Evolutionary conservation across 371 early-diverging fungal species (phyloP).

Genomic region (Neoconidiobolus thromboides): DNA sequence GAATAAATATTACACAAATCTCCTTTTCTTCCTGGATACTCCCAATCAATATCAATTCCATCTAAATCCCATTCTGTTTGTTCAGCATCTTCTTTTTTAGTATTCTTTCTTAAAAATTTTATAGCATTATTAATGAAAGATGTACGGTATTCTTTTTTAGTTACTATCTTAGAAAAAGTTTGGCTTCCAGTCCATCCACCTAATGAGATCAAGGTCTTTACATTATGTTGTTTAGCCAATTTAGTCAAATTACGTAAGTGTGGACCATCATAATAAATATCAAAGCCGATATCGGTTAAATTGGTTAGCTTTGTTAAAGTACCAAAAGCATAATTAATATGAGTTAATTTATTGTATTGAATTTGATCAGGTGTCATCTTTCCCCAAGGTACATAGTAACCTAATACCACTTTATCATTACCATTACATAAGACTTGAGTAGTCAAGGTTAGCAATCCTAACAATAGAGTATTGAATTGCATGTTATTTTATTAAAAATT

Average conservation of each 20-base stretch:
- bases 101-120: conserved; percentile 5
- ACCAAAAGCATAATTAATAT: conserved; percentile 2
- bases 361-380: conserved; percentile 17
- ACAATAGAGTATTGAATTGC: neutral
- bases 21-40: conserved; percentile 49
- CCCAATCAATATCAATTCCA: conserved; percentile 35
- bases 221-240: conserved; percentile 10
- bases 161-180: conserved; percentile 34
- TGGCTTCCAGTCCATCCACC: conserved; percentile 63
- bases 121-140: conserved; percentile 26
- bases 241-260: conserved; percentile 12
- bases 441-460: neutral
- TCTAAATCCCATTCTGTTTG: conserved; percentile 7
- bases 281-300: conserved; percentile 7
- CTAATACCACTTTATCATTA: conserved; percentile 11
- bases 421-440: neutral
- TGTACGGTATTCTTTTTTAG: conserved; percentile 16
- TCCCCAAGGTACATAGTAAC: conserved; percentile 37
- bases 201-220: conserved; percentile 34
- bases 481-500: too few relatives aligned
- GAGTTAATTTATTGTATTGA: conserved; percentile 7
- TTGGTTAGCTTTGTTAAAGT: neutral
- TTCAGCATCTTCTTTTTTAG: conserved; percentile 1
- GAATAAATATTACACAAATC: conserved; percentile 42
- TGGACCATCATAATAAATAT: conserved; percentile 18